Base-by-base conservation (phyloP, 768 basidiomycete genomes). In the Multifurca ochricompacta region DNA sequence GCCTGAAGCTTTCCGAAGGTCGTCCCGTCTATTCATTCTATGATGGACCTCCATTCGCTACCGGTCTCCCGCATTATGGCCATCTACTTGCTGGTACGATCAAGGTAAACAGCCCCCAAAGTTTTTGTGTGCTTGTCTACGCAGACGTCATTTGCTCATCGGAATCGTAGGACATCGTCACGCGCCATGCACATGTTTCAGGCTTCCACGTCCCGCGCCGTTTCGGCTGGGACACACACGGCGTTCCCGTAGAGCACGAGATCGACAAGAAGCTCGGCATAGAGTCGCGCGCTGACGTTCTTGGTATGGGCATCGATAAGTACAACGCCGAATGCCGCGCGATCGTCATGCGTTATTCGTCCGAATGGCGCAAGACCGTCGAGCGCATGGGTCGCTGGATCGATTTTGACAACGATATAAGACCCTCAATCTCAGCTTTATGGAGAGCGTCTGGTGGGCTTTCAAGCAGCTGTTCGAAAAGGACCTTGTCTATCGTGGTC, bases 351-450 rank as follows among this genome's bases (percentile, higher is more conserved):
- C 80, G 92, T 46, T 98, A 98, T 68, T 78, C 94, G 2, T 78
- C 81, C 6, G 94, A 98, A 66, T 99, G 96, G 96, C 83, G 93
- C 45, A 66, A 73, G 32, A 98, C 94, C 4, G 95, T 99, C 50
- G 94, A 96, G 70, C 83, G 96, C 59, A 94, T 98, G 87, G 96
- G 95, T 31, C 83, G 96, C 59, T 99, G 96, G 96, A 98, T 99
- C 72, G 96, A 99, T 71, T 99, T 99, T 63, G 96, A 99, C 70
- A 90, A 97, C 63, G 96, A 97, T 99, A 99, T 76, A 98, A 97
- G 76, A 99, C 96, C 14, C 78, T 98, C 59, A 92, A 98, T 64
- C 70, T 83, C 6, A 73, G 83, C 8, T 99, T 90, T 69, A 98
- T 99, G 96, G 96, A 99, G 75, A 85, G 83, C 43, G 91, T 96